A percentile compares a stretch with the other conserved stretches of the same genome.
phyloP scores from a whole-genome alignment of 2,329 filamentous ascomycete genomes.

The Whalleya microplaca region DNA sequence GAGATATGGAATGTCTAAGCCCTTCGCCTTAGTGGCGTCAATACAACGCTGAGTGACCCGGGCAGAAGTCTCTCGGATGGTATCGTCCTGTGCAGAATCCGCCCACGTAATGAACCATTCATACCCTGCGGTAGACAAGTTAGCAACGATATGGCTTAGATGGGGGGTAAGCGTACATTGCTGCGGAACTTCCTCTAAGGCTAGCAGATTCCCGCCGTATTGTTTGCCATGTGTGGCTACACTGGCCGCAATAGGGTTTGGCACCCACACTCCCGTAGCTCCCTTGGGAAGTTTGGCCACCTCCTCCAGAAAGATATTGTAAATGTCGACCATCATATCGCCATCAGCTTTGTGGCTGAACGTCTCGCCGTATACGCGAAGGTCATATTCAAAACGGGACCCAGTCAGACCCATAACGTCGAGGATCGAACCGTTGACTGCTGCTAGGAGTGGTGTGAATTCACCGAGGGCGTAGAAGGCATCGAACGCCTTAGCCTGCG shows the following conservation, averaged over 20 bases:
- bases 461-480: constrained; percentile 23
- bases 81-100: constrained; percentile 18
- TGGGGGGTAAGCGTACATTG: constrained; percentile 18
- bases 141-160: not conserved
- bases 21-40: constrained; percentile 11
- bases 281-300: constrained; percentile 19
- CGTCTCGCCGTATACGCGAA: constrained; percentile 27
- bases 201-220: constrained; percentile 25
- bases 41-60: constrained; percentile 21
- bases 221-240: constrained; percentile 24
- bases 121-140: constrained; percentile 18
- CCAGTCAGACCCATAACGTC: constrained; percentile 21
- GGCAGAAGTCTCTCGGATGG: constrained; percentile 17
- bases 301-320: constrained; percentile 24
- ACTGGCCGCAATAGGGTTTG: constrained; percentile 24
- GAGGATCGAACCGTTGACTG: constrained; percentile 21
- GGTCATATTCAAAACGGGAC: constrained; percentile 17
- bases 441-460: constrained; percentile 11
- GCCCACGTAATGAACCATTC: constrained; percentile 27
- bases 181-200: constrained; percentile 20
- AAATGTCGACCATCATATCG: constrained; percentile 22
- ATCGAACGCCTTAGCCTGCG: constrained; percentile 17
- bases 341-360: constrained; percentile 21
- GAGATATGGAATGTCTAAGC: constrained; percentile 20
- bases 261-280: constrained; percentile 24